Base-by-base conservation (phyloP, 352 stramenopile species). In the Phytophthora agathidicida region DNA sequence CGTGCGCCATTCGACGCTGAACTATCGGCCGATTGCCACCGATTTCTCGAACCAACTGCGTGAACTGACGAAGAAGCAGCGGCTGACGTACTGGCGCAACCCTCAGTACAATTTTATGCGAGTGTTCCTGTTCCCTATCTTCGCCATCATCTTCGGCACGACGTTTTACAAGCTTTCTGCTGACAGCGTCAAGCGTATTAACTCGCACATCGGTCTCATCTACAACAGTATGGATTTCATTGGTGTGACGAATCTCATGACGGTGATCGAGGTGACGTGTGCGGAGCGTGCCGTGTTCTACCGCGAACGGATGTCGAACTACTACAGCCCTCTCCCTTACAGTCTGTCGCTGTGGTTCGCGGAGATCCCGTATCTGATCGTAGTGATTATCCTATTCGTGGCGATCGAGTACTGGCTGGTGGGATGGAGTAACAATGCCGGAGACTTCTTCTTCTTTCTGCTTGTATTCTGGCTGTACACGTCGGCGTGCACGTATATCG, bases 191-290 rank as follows among this genome's bases (percentile, higher is more conserved):
- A 70, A 69, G 28, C 52, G 60, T 10, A 75, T 85, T 46, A 89
- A 83, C 49, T 87, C 76, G 53, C 74, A 84, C 57, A 58, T 89
- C 31, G 75, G 72, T 23, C 58, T 87, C 10, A 86, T 87, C 31
- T 86, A 86, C 74, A 89, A 86, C 67, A 83, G 57, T 22, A 79
- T 86, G 71, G 79, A 86, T 36, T 86, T 87, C 54, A 87, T 89
- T 33, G 77, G 77, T 27, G 71, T 82, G n/a, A 77, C 69, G 39
- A 77, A 83, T 39, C 47, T 88, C 39, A 88, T 86, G 73, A 85
- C 74, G 13, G 76, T 86, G 51, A 24, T 89, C 2, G 78, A 88
- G 23, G 75, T 86, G 22, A 79, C 75, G 14, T 87, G 73, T 20
- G 54, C 60, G 0, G 75, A 89, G 52, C 76, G 79, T 11, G 72